Evolutionary conservation across 495 filamentous ascomycete genomes (phyloP).

Genomic region (Talaromyces ruber): DNA sequence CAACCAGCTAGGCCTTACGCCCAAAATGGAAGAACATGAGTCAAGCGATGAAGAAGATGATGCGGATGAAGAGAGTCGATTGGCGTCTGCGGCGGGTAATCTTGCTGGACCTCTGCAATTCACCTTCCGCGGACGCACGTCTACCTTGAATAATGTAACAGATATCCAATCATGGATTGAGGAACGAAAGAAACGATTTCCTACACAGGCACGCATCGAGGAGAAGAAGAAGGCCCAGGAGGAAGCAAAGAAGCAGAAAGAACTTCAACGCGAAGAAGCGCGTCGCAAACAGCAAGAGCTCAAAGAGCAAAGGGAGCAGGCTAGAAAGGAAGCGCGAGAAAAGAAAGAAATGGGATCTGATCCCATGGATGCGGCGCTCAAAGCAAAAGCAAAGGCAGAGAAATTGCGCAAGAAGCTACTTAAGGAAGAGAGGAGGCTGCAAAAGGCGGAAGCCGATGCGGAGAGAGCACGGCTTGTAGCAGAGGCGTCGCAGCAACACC

Average conservation of each 20-base stretch:
- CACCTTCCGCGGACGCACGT: slow-evolving; percentile 31
- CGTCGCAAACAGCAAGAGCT: slow-evolving; percentile 23
- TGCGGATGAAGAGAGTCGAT: slow-evolving; percentile 54
- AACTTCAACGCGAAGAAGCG: slow-evolving; percentile 18
- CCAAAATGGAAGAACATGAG: slow-evolving; percentile 62
- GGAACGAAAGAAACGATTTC: slow-evolving; percentile 69
- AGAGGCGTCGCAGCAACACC: slow-evolving; percentile 22
- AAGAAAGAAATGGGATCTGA: slow-evolving; percentile 20
- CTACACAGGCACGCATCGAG: slow-evolving; percentile 56
- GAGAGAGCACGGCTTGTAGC: slow-evolving; percentile 31
- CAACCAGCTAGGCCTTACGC: slow-evolving; percentile 74
- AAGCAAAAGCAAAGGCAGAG: slow-evolving; percentile 41
- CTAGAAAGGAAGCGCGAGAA: slow-evolving; percentile 16
- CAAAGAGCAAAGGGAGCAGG: slow-evolving; percentile 16
- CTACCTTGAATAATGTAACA: slow-evolving; percentile 42
- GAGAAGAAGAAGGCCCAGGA: slow-evolving; percentile 38
- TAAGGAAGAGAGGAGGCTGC: slow-evolving; percentile 38
- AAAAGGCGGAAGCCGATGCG: slow-evolving; percentile 39
- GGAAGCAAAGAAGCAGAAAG: slow-evolving; percentile 29
- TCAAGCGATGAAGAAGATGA: slow-evolving; percentile 64
- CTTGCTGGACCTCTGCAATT: slow-evolving; percentile 30
- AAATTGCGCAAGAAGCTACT: slow-evolving; percentile 38
- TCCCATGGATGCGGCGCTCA: slow-evolving; percentile 26
- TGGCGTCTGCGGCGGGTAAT: slow-evolving; percentile 23
- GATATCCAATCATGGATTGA: slow-evolving; percentile 75